Evolutionary conservation across 495 filamentous ascomycete species (phyloP).

Genomic region (Cenococcum geophilum): DNA sequence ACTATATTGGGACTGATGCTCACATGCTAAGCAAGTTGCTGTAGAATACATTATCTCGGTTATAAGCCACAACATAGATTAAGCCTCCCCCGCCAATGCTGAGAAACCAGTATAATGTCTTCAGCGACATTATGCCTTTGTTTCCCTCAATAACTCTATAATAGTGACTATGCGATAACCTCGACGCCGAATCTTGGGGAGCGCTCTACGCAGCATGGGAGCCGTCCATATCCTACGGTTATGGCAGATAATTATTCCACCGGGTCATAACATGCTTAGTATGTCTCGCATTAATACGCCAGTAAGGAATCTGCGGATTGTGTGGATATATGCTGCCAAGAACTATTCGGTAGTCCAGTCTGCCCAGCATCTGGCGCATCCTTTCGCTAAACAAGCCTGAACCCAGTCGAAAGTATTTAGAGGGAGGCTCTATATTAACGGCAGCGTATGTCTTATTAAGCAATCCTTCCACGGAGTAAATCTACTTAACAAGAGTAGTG

Average conservation of each 20-base stretch:
- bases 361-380: constrained; percentile 52
- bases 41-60: too few species aligned
- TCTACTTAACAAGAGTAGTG: constrained; percentile 35
- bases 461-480: constrained; percentile 42
- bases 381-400: constrained; percentile 68
- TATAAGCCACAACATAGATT: too few species aligned
- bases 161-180: constrained; percentile 66
- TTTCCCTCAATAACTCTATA: constrained; percentile 13
- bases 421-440: constrained; percentile 32
- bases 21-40: too few species aligned
- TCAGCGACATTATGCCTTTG: neutral
- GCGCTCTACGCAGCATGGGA: constrained; percentile 63
- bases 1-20: too few species aligned
- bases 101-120: neutral
- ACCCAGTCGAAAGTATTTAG: constrained; percentile 69
- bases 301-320: constrained; percentile 67
- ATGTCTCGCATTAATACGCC: constrained; percentile 72
- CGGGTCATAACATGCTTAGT: constrained; percentile 66
- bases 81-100: too few species aligned
- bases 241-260: constrained; percentile 75
- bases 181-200: constrained; percentile 59
- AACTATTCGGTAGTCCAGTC: constrained; percentile 59
- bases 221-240: constrained; percentile 73
- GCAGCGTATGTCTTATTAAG: constrained; percentile 52
- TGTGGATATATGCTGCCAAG: constrained; percentile 81